Conservation (phyloP, 2,329 filamentous ascomycete species). For the Rosellinia necatrix region DNA sequence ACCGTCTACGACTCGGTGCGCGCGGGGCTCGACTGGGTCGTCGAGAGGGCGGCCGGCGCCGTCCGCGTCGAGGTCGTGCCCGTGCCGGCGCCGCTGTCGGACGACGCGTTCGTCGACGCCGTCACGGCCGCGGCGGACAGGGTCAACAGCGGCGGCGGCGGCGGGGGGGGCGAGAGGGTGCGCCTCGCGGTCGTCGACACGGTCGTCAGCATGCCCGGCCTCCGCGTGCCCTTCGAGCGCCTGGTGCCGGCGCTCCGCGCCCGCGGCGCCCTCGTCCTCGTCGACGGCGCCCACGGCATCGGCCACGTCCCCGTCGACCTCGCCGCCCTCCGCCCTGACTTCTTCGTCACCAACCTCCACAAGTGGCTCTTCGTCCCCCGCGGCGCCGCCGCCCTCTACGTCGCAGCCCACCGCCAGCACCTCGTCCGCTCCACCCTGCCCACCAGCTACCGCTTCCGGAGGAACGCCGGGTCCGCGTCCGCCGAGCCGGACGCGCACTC, state of each 20-base stretch:
- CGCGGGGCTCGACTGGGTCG: slow-evolving; percentile 60
- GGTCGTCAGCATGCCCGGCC: slow-evolving; percentile 65
- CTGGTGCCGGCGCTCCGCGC: slow-evolving; percentile 56
- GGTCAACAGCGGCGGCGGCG: slow-evolving; percentile 29
- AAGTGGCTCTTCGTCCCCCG: slow-evolving; percentile 72
- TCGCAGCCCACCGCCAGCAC: slow-evolving; percentile 62
- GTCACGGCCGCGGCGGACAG: slow-evolving; percentile 55
- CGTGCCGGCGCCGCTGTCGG: slow-evolving; percentile 57
- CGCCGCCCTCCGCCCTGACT: slow-evolving; percentile 61
- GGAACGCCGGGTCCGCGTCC: slow-evolving; percentile 30
- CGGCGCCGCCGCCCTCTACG: slow-evolving; percentile 66
- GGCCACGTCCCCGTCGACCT: slow-evolving; percentile 67
- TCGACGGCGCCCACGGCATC: slow-evolving; percentile 70
- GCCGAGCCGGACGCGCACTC: slow-evolving; percentile 1
- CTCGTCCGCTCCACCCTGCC: slow-evolving; percentile 66
- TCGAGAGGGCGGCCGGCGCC: slow-evolving; percentile 57
- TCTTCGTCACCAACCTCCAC: slow-evolving; percentile 69
- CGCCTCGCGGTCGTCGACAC: slow-evolving; percentile 68
- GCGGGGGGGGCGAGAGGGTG: slow-evolving; percentile 51
- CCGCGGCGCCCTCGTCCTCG: slow-evolving; percentile 60
- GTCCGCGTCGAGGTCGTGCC: slow-evolving; percentile 49
- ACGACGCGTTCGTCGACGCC: slow-evolving; percentile 56
- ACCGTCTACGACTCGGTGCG: slow-evolving; percentile 67
- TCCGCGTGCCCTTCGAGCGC: slow-evolving; percentile 67
- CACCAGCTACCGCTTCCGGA: slow-evolving; percentile 64